These are phyloP conservation scores for Phyllosticta citribraziliensis DNA, from an alignment of 2,329 filamentous ascomycete genomes.

Conservation along the genomic window DNA sequence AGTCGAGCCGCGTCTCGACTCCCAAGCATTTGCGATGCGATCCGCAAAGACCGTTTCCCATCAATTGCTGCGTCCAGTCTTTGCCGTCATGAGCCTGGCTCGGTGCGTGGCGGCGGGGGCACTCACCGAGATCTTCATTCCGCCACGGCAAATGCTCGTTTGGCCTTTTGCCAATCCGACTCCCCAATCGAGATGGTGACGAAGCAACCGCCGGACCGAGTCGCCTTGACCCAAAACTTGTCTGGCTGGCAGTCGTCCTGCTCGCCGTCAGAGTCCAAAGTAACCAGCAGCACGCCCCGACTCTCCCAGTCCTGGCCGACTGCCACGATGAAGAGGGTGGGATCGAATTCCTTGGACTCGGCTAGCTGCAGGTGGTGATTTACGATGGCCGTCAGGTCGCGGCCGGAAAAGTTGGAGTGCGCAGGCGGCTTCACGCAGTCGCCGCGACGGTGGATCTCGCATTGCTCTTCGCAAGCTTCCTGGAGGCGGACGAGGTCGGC, in stretches of 20 bases:
- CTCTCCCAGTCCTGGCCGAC: background rate
- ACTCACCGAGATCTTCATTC: background rate
- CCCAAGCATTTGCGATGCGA: background rate
- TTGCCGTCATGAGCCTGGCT: background rate
- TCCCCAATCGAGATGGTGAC: constrained; percentile 7
- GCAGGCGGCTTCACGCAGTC: constrained; percentile 4
- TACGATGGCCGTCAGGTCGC: background rate
- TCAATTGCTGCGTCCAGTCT: background rate
- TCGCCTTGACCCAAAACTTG: constrained; percentile 7
- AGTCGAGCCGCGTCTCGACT: background rate
- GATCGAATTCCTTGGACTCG: constrained; percentile 4
- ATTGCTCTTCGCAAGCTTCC: constrained; percentile 5
- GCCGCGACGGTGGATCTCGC: constrained; percentile 5
- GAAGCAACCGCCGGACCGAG: background rate
- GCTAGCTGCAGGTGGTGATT: constrained; percentile 3
- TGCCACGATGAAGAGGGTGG: constrained; percentile 4
- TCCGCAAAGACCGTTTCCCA: too few species aligned
- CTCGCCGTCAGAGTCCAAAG: constrained; percentile 2
- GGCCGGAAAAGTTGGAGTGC: background rate
- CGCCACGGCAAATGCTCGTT: background rate
- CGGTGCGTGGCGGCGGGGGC: background rate
- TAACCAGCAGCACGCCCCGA: constrained; percentile 2
- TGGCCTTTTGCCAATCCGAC: constrained; percentile 3
- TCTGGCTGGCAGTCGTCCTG: constrained; percentile 2
- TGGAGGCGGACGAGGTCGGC: constrained; percentile 4